Conservation (phyloP, 352 stramenopile genomes). For the Phytophthora europaea region DNA sequence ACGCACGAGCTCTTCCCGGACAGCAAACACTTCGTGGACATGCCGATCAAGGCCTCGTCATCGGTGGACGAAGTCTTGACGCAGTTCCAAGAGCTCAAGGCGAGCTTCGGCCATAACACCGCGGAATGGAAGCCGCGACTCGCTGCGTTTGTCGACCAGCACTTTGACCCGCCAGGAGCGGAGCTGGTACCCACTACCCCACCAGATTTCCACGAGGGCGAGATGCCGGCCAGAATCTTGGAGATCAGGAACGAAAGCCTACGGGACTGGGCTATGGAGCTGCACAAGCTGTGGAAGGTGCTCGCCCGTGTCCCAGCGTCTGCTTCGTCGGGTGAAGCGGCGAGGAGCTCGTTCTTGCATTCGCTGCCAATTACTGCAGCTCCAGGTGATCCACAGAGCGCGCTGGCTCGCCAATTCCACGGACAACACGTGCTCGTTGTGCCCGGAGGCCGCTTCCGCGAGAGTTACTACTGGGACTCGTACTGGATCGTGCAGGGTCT, state of each 20-base stretch:
- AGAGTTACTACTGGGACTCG: constrained; percentile 95
- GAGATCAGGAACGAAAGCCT: constrained; percentile 54
- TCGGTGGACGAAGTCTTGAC: constrained; percentile 51
- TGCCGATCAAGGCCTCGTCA: constrained; percentile 71
- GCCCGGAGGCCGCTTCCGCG: constrained; percentile 91
- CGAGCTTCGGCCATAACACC: constrained; percentile 1
- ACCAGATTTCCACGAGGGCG: constrained; percentile 49
- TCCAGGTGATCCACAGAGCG: constrained; percentile 9
- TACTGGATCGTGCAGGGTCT: constrained; percentile 94
- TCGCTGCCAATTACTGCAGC: constrained; percentile 39
- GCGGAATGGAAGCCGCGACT: constrained; percentile 44
- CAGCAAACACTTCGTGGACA: constrained; percentile 93
- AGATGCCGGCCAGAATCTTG: constrained; percentile 53
- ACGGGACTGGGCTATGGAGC: constrained; percentile 65
- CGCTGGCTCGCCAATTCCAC: constrained; percentile 29
- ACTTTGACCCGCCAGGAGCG: constrained; percentile 72
- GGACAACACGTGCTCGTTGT: constrained; percentile 78
- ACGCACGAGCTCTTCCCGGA: constrained; percentile 74
- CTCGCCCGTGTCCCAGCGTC: constrained; percentile 56
- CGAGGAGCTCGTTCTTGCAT: constrained; percentile 41
- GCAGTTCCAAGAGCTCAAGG: constrained; percentile 33
- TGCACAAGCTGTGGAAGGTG: constrained; percentile 83
- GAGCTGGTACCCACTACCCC: constrained; percentile 56
- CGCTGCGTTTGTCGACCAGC: constrained; percentile 56
- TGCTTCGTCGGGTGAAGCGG: constrained; percentile 4